Evolutionary conservation across 2,329 filamentous ascomycete species (phyloP).

Genomic region (Anisogramma anomala): DNA sequence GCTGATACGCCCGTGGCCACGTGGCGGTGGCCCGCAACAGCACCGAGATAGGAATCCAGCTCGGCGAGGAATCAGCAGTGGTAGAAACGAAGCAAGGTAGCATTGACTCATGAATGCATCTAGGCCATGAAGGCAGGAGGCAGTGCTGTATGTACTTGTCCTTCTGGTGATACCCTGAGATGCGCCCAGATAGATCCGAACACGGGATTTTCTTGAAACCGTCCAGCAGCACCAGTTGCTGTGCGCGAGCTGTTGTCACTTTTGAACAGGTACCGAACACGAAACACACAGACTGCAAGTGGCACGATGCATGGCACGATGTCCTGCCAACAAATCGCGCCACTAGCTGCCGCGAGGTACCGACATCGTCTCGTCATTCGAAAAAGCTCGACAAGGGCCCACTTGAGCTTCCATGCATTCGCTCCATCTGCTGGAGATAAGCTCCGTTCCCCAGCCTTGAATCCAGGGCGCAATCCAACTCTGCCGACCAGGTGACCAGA

Average conservation of each 20-base stretch:
- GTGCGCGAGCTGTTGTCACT: neutral
- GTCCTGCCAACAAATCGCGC: neutral
- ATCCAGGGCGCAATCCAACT: neutral
- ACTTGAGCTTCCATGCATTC: constrained; percentile 7
- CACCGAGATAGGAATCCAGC: neutral
- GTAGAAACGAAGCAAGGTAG: neutral
- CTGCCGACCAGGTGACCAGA: neutral
- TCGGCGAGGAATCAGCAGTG: neutral
- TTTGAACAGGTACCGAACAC: too few species aligned
- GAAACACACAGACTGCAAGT: neutral
- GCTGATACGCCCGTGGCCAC: too few species aligned
- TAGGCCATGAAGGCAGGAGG: too few species aligned
- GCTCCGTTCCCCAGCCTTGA: neutral
- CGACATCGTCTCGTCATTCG: neutral
- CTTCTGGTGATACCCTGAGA: too few species aligned
- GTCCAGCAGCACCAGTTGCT: neutral
- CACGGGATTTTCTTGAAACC: neutral
- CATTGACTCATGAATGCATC: too few species aligned
- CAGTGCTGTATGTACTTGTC: too few species aligned
- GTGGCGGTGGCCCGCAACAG: neutral
- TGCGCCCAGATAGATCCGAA: too few species aligned
- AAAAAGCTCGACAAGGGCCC: neutral
- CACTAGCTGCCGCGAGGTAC: constrained; percentile 2
- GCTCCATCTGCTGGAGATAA: neutral
- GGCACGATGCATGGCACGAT: neutral